A percentile compares a stretch with the other conserved stretches of the same genome.
phyloP scores from a whole-genome alignment of 164 flowering plant genomes.

The Vitis riparia region DNA sequence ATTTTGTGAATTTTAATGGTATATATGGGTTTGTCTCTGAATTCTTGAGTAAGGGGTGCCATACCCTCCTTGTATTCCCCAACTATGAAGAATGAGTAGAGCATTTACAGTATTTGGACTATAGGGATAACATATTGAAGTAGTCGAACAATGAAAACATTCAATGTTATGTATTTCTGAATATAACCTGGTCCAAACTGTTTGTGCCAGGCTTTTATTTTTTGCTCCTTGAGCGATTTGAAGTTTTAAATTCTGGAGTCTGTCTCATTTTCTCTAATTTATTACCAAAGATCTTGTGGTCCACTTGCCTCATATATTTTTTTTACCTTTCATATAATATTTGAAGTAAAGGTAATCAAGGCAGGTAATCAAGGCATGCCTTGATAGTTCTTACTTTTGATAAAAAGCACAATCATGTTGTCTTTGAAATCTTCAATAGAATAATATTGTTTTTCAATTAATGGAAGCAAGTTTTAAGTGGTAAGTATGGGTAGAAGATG shows the following conservation, averaged over 20 bases:
- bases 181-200: background rate
- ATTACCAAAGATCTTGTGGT: background rate
- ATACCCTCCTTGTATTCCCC: no score
- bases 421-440: background rate
- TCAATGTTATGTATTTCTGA: no score
- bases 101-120: no score
- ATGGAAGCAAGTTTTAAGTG: background rate
- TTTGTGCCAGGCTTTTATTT: background rate
- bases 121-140: background rate
- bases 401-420: background rate
- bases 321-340: background rate
- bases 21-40: no score
- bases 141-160: background rate
- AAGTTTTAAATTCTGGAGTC: background rate
- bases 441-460: slow-evolving; percentile 2
- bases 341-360: background rate
- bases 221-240: no score
- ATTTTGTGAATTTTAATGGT: no score
- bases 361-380: background rate
- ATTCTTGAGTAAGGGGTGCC: no score
- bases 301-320: no score
- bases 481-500: no score
- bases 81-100: no score
- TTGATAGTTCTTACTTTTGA: background rate
- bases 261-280: background rate